These are phyloP conservation scores for Lasiodiplodia citricola DNA, from an alignment of 2,329 filamentous ascomycete genomes.

Conservation along the genomic window DNA sequence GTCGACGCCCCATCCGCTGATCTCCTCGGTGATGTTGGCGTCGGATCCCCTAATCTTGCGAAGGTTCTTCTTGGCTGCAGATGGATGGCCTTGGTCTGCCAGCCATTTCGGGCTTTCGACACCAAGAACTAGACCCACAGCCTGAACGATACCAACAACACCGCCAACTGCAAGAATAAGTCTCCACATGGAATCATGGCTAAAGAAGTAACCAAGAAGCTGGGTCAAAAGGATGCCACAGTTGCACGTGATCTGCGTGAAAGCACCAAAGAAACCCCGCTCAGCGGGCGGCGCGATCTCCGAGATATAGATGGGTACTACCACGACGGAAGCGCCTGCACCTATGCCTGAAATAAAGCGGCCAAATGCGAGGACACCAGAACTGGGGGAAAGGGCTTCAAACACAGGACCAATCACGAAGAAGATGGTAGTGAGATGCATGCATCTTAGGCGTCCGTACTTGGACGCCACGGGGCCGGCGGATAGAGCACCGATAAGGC, in stretches of 20 bases:
- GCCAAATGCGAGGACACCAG: slow-evolving; percentile 72
- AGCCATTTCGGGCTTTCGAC: slow-evolving; percentile 91
- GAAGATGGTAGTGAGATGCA: slow-evolving; percentile 77
- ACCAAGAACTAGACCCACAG: slow-evolving; percentile 69
- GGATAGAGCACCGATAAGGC: slow-evolving; percentile 79
- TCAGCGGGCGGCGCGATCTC: slow-evolving; percentile 77
- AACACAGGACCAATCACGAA: slow-evolving; percentile 77
- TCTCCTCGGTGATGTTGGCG: slow-evolving; percentile 75
- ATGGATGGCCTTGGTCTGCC: slow-evolving; percentile 66
- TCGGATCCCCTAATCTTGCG: slow-evolving; percentile 75
- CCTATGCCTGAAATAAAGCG: slow-evolving; percentile 81
- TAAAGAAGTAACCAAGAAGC: slow-evolving; percentile 84
- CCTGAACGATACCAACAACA: slow-evolving; percentile 69
- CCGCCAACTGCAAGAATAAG: slow-evolving; percentile 79
- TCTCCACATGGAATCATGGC: slow-evolving; percentile 79
- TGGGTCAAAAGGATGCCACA: slow-evolving; percentile 86
- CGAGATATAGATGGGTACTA: slow-evolving; percentile 92
- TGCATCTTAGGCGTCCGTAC: slow-evolving; percentile 75
- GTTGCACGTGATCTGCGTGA: slow-evolving; percentile 95
- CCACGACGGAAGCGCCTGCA: slow-evolving; percentile 87
- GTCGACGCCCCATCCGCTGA: slow-evolving; percentile 55
- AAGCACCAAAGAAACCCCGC: slow-evolving; percentile 77
- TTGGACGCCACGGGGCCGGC: slow-evolving; percentile 79
- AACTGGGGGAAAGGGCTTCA: slow-evolving; percentile 73
- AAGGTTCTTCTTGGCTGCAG: slow-evolving; percentile 69